phyloP scores from a whole-genome alignment of 352 stramenopile species.

The Thalassiosira hispida region DNA sequence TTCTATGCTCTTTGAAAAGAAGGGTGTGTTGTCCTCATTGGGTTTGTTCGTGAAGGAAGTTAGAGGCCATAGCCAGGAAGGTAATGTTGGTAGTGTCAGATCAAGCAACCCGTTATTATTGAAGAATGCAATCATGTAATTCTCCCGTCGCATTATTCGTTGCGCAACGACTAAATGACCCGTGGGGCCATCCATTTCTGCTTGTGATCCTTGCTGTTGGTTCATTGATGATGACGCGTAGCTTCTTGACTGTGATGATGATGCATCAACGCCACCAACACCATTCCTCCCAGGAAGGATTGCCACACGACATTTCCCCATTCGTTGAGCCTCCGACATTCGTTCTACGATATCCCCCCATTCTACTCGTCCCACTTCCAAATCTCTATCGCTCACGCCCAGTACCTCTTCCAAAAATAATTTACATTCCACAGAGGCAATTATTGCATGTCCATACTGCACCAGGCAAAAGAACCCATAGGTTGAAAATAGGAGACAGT shows the following conservation, averaged over 20 bases:
- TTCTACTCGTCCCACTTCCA: conserved; percentile 85
- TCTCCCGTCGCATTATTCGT: conserved; percentile 96
- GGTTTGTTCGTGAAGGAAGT: conserved; percentile 32
- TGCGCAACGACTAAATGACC: conserved; percentile 88
- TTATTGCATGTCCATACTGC: conserved; percentile 87
- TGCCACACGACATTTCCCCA: conserved; percentile 75
- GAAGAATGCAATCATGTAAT: conserved; percentile 98
- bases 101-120: conserved; percentile 95
- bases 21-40: conserved; percentile 35
- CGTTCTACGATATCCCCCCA: conserved; percentile 79
- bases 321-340: conserved; percentile 88
- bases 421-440: conserved; percentile 90
- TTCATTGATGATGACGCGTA: conserved; percentile 40
- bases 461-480: conserved; percentile 91
- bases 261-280: conserved; percentile 34
- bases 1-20: conserved; percentile 85
- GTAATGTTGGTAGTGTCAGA: conserved; percentile 84
- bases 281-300: conserved; percentile 56
- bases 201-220: conserved; percentile 86
- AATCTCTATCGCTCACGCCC: conserved; percentile 85
- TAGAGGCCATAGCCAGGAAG: conserved; percentile 55
- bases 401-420: conserved; percentile 92
- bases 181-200: conserved; percentile 83
- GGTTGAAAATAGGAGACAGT: conserved; percentile 89
- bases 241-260: conserved; percentile 56